Evolutionary conservation across 2,329 filamentous ascomycete species (phyloP), one percentile per base, ranked within the genome.

Genomic region (Cercospora sojina): DNA sequence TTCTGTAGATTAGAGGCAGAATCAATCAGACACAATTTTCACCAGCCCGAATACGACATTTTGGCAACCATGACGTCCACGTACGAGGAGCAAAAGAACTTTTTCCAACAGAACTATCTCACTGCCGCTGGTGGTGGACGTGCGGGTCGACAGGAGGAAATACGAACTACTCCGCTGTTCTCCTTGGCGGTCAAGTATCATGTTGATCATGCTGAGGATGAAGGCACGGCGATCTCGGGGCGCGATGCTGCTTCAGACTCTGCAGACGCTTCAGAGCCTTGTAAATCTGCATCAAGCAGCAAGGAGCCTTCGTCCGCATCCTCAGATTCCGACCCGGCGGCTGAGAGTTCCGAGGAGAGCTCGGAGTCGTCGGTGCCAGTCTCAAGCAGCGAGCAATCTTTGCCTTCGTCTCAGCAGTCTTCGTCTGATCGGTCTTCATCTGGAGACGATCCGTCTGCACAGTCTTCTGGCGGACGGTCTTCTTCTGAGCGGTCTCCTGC

Each of bases 81-180:
- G 1, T 66, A 66, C 41, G 59, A 63, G 29, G 43, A 18, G 3
- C n/a, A 59, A 3, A 66, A 66, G 55, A 25, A 10, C 27, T 16
- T 23, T 23, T 64, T 32, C 29, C 62, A 64, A 32, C 25, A 59
- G 18, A 16, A 31, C 7, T 69, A 63, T 20, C 31, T 65, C 49
- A 58, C 25, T 8, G 62, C 29, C 2, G 10, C 23, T 31, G 18
- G 20, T 29, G 53, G 51, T 27, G 60, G 62, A 12, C 63, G 64
- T 12, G 64, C 29, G 16, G 69, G 69, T n/a, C 25, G 47, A 25
- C 29, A 64, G 27, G 70, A 74, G 47, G 72, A 72, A 29, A 61
- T 72, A 13, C 67, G 71, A 16, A 73, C 68, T 4, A 69, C 71
- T n/a, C 73, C 74, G 3, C 60, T 76, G 16, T 67, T 74, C 57